Percentiles rank a stretch among this genome's conserved stretches.
phyloP scores from a whole-genome alignment of 805 yeast species.

The Candida saitoana region DNA sequence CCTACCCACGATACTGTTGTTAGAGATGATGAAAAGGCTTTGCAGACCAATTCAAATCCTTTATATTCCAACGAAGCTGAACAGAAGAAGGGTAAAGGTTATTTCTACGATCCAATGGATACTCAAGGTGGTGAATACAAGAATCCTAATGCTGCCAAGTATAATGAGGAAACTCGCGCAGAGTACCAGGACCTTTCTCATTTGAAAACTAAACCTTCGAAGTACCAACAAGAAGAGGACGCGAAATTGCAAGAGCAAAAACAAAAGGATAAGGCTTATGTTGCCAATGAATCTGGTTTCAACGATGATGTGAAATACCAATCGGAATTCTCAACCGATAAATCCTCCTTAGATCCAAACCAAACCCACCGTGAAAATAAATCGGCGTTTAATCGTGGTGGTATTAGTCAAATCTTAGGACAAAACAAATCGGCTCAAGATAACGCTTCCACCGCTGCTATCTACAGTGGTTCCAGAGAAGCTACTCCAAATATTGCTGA shows the following conservation, averaged over 20 bases:
- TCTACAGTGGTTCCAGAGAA: slow-evolving; percentile 3
- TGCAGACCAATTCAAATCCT: slow-evolving; percentile 20
- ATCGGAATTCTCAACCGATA: not conserved
- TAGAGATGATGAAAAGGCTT: not conserved
- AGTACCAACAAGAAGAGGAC: slow-evolving; percentile 12
- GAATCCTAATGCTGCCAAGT: slow-evolving; percentile 7
- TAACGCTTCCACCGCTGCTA: slow-evolving; percentile 10
- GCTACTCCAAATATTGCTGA: not conserved
- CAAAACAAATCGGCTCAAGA: slow-evolving; percentile 2
- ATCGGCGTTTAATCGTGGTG: slow-evolving; percentile 28
- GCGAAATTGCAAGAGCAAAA: slow-evolving; percentile 7
- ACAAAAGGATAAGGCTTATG: not conserved
- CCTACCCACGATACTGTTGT: slow-evolving; percentile 25
- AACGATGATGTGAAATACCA: not conserved
- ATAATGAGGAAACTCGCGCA: slow-evolving; percentile 20
- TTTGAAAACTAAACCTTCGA: slow-evolving; percentile 15
- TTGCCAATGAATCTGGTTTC: not conserved
- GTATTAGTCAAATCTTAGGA: slow-evolving; percentile 13
- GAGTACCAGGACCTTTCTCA: not conserved
- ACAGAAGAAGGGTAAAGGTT: slow-evolving; percentile 25
- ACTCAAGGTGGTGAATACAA: slow-evolving; percentile 32
- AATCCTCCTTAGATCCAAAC: slow-evolving; percentile 16
- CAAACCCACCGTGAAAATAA: slow-evolving; percentile 26
- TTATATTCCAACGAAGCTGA: slow-evolving; percentile 27
- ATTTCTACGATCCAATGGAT: slow-evolving; percentile 32